These are phyloP conservation scores for Xylaria sp. DNA, from an alignment of 2,329 filamentous ascomycete genomes.

Conservation along the genomic window DNA sequence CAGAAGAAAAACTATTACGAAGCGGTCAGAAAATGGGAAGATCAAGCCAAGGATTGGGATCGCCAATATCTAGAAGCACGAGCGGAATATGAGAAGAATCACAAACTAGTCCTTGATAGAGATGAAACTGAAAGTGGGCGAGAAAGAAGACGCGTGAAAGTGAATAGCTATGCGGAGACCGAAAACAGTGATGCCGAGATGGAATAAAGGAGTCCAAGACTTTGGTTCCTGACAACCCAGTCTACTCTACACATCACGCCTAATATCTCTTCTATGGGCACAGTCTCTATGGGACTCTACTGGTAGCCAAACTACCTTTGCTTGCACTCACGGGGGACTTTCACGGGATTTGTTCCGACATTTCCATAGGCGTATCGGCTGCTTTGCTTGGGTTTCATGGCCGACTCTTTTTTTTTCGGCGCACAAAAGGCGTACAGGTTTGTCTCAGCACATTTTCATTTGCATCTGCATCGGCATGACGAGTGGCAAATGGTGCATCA, in stretches of 20 bases:
- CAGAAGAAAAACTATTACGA: slow-evolving; percentile 74
- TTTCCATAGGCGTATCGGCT: slow-evolving; percentile 26
- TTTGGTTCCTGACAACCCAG: not conserved
- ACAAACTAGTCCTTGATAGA: slow-evolving; percentile 56
- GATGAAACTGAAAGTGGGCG: slow-evolving; percentile 43
- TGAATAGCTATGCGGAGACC: slow-evolving; percentile 54
- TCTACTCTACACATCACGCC: not conserved
- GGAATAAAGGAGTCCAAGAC: slow-evolving; percentile 30
- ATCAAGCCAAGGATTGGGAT: slow-evolving; percentile 77
- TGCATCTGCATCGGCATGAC: slow-evolving; percentile 7
- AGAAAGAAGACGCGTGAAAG: slow-evolving; percentile 48
- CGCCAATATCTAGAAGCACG: slow-evolving; percentile 66
- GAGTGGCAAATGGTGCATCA: not conserved
- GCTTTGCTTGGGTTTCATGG: slow-evolving; percentile 10
- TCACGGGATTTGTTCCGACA: slow-evolving; percentile 4
- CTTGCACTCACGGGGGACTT: not conserved
- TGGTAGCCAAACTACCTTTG: not conserved
- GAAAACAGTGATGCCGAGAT: slow-evolving; percentile 51
- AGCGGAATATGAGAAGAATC: slow-evolving; percentile 61
- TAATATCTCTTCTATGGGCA: not conserved
- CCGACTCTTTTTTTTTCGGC: not conserved
- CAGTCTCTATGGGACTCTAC: not conserved
- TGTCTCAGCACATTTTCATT: slow-evolving; percentile 21
- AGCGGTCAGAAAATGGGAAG: slow-evolving; percentile 68
- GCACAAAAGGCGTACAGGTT: slow-evolving; percentile 23